Base-by-base conservation (phyloP, 306 rosid species). In the Notholithocarpus densiflorus region DNA sequence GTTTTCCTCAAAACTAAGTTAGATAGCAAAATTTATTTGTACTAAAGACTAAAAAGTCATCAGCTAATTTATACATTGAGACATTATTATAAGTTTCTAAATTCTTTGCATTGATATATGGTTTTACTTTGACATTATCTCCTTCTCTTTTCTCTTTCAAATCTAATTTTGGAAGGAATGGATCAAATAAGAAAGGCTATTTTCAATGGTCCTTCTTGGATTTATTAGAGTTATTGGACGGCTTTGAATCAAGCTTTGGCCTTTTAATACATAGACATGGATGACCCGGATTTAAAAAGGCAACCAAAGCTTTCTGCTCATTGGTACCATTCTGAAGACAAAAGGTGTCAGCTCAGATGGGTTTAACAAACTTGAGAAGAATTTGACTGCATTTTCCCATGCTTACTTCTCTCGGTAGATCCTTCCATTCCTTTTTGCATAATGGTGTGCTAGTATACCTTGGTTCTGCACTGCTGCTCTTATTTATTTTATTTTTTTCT, bases 141-240 rank as follows among this genome's bases (percentile, higher is more conserved):
- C 8, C 4, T 40, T 34, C 3, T 21, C n/a, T 13, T 12, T 9
- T 27, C 5, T 53, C 37, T 7, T 53, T 10, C 14, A 2, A 11
- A 48, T 51, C 20, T 3, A 1, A 1, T 72, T 48, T 17, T 79
- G 56, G 37, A 72, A 88, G 87, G 71, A 74, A 83, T 60, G 91
- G 91, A 48, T 80, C 89, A 68, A 80, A 87, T 65, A 6, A 69
- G 29, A 85, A 54, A 34, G 87, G 89, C 9, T 85, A 85, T 64
- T 80, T 88, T 78, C 80, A 14, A 5, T 85, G 91, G 91, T 82
- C 91, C 3, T 88, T 88, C 72, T 4, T 88, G 53, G 91, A 85
- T 40, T 5, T 78, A 4, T 75, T 80, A 0, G 87, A 85, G 80
- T 56, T 88, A 45, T 8, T 88, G 51, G 85, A 51, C 68, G 87